A percentile compares a stretch with the other conserved stretches of the same genome.
phyloP scores from a whole-genome alignment of 2,329 filamentous ascomycete species.

The Rhexocercosporidium sp. region DNA sequence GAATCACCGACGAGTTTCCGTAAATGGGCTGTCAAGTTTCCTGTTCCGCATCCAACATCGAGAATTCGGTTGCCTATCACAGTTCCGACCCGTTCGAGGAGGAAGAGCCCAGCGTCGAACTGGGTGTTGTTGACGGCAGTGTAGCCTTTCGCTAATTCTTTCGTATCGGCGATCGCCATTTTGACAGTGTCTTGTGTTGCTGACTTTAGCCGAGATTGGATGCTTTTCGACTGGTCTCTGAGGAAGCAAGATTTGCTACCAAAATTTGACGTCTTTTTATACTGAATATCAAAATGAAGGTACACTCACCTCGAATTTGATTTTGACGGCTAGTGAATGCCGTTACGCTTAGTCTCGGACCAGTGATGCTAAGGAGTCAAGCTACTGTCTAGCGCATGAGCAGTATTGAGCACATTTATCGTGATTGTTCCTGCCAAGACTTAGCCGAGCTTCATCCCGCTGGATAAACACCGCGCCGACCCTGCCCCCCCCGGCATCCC shows the following conservation, averaged over 20 bases:
- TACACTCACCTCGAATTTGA: not conserved
- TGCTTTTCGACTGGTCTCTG: not conserved
- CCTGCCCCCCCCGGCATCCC: too few relatives aligned
- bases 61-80: slow-evolving; percentile 31
- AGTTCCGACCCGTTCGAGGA: slow-evolving; percentile 15
- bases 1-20: slow-evolving; percentile 1
- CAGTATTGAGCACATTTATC: not conserved
- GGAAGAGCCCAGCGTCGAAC: slow-evolving; percentile 17
- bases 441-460: not conserved
- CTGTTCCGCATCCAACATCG: slow-evolving; percentile 45
- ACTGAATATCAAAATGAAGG: not conserved
- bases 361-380: not conserved
- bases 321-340: not conserved
- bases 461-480: not conserved
- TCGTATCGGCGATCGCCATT: slow-evolving; percentile 22
- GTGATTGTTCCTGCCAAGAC: not conserved
- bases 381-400: not conserved
- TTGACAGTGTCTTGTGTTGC: not conserved
- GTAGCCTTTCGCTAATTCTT: slow-evolving; percentile 26
- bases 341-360: not conserved
- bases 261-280: not conserved
- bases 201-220: not conserved
- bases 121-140: slow-evolving; percentile 21
- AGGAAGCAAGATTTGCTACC: not conserved
- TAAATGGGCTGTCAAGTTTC: slow-evolving; percentile 38